Percentiles rank a stretch among this genome's conserved stretches.
Evolutionary conservation across 75 land plant species (phyloP).

Genomic region (Cunninghamia lanceolata): DNA sequence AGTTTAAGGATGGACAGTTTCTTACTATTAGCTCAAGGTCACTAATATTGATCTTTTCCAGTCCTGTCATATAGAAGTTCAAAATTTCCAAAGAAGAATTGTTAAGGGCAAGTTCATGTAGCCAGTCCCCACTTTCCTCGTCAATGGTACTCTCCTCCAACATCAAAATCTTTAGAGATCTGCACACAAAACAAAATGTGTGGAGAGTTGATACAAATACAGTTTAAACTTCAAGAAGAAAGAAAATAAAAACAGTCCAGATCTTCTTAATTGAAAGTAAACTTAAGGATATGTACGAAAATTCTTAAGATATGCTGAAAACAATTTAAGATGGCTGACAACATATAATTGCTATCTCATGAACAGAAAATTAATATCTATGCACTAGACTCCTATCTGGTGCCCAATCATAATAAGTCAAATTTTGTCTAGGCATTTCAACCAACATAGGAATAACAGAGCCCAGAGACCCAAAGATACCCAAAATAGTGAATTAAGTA

Average conservation of each 20-base stretch:
- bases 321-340: too few species aligned
- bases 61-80: conserved; percentile 70
- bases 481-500: not conserved
- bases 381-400: too few species aligned
- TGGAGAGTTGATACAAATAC: not conserved
- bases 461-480: not conserved
- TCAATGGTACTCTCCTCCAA: conserved; percentile 75
- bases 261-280: not conserved
- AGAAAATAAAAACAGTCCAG: not conserved
- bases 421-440: too few species aligned
- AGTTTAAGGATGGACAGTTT: conserved; percentile 64
- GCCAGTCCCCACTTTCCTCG: conserved; percentile 81
- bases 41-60: conserved; percentile 25
- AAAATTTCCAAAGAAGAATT: conserved; percentile 63
- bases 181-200: conserved; percentile 16
- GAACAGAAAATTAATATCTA: too few species aligned
- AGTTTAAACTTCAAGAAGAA: not conserved
- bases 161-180: conserved; percentile 57
- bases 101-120: conserved; percentile 72
- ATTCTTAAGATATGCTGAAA: too few species aligned
- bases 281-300: too few species aligned
- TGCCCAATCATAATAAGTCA: too few species aligned
- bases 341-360: too few species aligned
- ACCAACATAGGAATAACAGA: too few species aligned
- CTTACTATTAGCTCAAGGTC: conserved; percentile 69